Evolutionary conservation across 2,329 filamentous ascomycete species (phyloP).

Genomic region (Shiraia bambusicola): DNA sequence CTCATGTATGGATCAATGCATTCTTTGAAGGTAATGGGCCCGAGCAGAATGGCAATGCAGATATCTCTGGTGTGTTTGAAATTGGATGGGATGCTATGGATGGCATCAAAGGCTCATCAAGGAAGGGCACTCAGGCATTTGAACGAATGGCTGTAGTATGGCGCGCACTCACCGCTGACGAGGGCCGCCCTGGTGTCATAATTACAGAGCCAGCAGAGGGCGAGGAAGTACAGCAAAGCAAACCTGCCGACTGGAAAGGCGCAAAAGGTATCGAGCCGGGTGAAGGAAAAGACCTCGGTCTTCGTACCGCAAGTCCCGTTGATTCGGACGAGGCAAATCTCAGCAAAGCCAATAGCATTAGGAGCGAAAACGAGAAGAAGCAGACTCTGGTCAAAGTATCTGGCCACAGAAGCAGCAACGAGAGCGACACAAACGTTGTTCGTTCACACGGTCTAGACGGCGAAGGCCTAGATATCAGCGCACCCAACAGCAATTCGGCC

Average conservation of each 20-base stretch:
- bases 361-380: conserved; percentile 43
- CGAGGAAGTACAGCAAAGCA: conserved; percentile 69
- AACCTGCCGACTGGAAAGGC: conserved; percentile 75
- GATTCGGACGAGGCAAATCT: conserved; percentile 64
- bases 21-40: conserved; percentile 85
- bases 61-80: conserved; percentile 70
- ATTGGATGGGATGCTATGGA: conserved; percentile 81
- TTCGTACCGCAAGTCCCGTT: conserved; percentile 62
- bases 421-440: conserved; percentile 44
- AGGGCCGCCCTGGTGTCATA: conserved; percentile 45
- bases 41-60: conserved; percentile 64
- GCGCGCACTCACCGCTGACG: conserved; percentile 53
- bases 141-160: conserved; percentile 86
- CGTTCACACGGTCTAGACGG: conserved; percentile 42
- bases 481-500: conserved; percentile 22
- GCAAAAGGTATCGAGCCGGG: conserved; percentile 42
- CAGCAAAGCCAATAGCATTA: conserved; percentile 72
- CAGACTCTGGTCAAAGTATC: conserved; percentile 27
- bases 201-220: conserved; percentile 67
- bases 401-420: conserved; percentile 31
- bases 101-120: conserved; percentile 85
- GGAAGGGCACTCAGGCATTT: conserved; percentile 78
- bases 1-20: conserved; percentile 95
- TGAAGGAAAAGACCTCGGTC: conserved; percentile 65
- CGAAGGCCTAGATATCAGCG: conserved; percentile 30